These are phyloP conservation scores for Saksenaea vasiformis DNA, from an alignment of 371 early-diverging fungal genomes.

Conservation along the genomic window DNA sequence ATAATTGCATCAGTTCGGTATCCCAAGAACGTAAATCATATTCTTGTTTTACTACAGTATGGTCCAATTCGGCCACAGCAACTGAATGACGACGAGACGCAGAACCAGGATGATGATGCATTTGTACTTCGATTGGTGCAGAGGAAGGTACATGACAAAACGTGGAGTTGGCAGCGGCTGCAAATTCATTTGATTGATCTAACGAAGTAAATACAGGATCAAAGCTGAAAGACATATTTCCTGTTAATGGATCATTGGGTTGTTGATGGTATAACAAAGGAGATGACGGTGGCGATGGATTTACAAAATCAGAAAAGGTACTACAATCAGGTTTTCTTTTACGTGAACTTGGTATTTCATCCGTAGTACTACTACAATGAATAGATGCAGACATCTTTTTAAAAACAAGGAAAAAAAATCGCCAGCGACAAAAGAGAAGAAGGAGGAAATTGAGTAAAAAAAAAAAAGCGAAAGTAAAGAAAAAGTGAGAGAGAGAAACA, in stretches of 20 bases:
- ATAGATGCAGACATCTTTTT: slow-evolving; percentile 13
- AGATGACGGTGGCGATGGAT: slow-evolving; percentile 28
- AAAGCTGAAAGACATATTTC: slow-evolving; percentile 5
- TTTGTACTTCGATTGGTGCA: neutral
- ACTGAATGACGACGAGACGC: slow-evolving; percentile 29
- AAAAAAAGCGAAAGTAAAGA: slow-evolving; percentile 2
- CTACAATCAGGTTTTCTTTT: slow-evolving; percentile 33
- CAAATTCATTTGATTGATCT: slow-evolving; percentile 6
- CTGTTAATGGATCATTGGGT: neutral
- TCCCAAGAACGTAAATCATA: slow-evolving; percentile 19
- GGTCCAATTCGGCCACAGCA: slow-evolving; percentile 34
- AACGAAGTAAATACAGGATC: slow-evolving; percentile 9
- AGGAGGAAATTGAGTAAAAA: slow-evolving; percentile 5
- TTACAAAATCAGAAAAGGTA: slow-evolving; percentile 30
- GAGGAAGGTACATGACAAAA: slow-evolving; percentile 4
- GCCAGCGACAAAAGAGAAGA: slow-evolving; percentile 20
- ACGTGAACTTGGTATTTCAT: slow-evolving; percentile 19
- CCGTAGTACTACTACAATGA: neutral
- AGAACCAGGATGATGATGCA: slow-evolving; percentile 9
- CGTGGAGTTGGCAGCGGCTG: slow-evolving; percentile 5
- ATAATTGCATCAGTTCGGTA: slow-evolving; percentile 21
- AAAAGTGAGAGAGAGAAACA: slow-evolving; percentile 8
- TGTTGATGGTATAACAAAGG: slow-evolving; percentile 4
- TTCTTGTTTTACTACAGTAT: slow-evolving; percentile 18
- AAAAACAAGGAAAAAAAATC: slow-evolving; percentile 16